phyloP scores from a whole-genome alignment of 2,329 filamentous ascomycete species.

The Onygenales sp. region DNA sequence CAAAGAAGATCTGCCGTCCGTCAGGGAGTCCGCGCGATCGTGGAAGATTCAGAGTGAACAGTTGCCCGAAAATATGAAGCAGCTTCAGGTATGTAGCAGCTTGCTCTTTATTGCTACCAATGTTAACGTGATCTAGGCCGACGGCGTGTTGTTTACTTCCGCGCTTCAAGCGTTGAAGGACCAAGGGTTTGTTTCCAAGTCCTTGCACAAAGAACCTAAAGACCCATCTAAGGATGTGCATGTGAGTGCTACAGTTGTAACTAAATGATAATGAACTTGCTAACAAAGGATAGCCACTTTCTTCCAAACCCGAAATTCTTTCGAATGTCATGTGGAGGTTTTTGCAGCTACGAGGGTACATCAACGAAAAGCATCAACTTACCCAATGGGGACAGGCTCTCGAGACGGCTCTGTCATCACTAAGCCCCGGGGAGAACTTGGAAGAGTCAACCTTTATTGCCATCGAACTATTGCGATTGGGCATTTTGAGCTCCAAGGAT shows the following conservation, averaged over 20 bases:
- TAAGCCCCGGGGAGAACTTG: constrained; percentile 50
- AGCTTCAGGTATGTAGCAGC: constrained; percentile 14
- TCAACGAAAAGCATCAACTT: constrained; percentile 67
- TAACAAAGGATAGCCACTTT: constrained; percentile 32
- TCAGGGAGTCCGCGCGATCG: constrained; percentile 44
- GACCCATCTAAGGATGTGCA: constrained; percentile 41
- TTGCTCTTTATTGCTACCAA: neutral
- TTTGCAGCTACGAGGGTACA: constrained; percentile 77
- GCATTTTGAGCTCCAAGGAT: constrained; percentile 63
- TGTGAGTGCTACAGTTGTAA: constrained; percentile 18
- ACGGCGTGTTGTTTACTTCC: constrained; percentile 20
- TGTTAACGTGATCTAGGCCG: constrained; percentile 6
- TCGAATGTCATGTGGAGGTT: constrained; percentile 80
- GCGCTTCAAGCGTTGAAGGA: constrained; percentile 58
- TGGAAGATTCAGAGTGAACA: constrained; percentile 64
- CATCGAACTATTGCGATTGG: constrained; percentile 73
- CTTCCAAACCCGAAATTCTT: constrained; percentile 60
- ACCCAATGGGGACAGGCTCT: constrained; percentile 79
- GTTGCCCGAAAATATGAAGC: constrained; percentile 34
- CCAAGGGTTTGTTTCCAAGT: constrained; percentile 58
- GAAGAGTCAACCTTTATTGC: constrained; percentile 75
- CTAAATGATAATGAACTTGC: constrained; percentile 3
- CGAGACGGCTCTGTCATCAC: constrained; percentile 54
- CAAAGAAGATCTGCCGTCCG: constrained; percentile 40
- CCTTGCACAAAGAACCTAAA: constrained; percentile 32